Base-by-base conservation (phyloP, 129 eudicot species). In the Rutidosis leptorrhynchoides region DNA sequence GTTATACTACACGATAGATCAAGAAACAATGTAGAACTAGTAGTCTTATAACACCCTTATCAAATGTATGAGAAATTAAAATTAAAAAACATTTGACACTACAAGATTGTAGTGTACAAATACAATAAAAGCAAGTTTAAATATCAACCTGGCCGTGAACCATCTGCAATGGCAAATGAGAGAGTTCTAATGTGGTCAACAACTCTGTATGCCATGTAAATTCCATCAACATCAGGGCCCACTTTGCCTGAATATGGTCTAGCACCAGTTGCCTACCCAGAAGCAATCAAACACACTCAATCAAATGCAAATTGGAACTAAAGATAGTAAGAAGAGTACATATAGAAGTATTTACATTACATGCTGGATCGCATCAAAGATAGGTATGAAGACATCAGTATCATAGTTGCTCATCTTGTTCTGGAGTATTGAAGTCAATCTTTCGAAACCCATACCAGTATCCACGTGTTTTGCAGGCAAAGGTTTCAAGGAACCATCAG, bases 91-190 rank as follows among this genome's bases (percentile, higher is more conserved):
- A 56, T 58, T 26, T 57, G 8, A 43, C 12, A 3, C n/a, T 19
- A 25, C 22, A 27, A 61, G 27, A 52, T 60, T 28, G 51, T 21
- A 58, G 25, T n/a, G n/a, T n/a, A n/a, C n/a, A n/a, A n/a, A 58
- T 42, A 9, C 21, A 62, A n/a, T 22, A n/a, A 32, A 46, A 60
- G 27, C 6, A 70, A 60, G 61, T 17, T 15, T 22, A 52, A 11
- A n/a, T 24, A 49, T n/a, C 28, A 72, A 72, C 96, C 98, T 88
- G 98, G 98, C 42, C 90, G 71, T 22, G 98, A 79, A 54, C 98
- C 98, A 71, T 92, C 98, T 61, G 98, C 98, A 73, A 92, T 88
- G 51, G 98, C 98, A 83, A 92, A 81, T 32, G 96, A 88, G 98
- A n/a, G n/a, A n/a, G n/a, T n/a, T n/a, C n/a, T n/a, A n/a, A n/a